Base-by-base conservation (phyloP, 2,329 filamentous ascomycete species). In the Xylariaceae sp. region DNA sequence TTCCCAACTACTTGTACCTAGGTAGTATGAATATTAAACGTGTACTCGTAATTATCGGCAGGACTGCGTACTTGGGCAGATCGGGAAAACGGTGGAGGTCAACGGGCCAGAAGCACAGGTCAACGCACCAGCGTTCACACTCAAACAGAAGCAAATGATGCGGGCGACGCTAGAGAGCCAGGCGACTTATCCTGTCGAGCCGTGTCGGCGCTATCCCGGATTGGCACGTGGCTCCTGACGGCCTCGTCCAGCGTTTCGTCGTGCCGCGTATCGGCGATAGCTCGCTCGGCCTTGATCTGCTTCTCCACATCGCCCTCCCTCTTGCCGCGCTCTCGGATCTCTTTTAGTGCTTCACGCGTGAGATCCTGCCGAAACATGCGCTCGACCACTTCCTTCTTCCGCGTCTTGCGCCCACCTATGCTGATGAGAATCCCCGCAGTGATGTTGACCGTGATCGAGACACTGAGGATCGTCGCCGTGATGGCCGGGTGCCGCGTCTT, bases 301-400 rank as follows among this genome's bases (percentile, higher is more conserved):
- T 68, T 68, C 49, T 66, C 61, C 3, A 51, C 53, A 47, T 71
- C 72, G 51, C 71, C 72, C 53, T 71, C 67, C 60, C 73, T 75
- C 68, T 79, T 78, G 64, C 79, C 79, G 66, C 77, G 74, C 59
- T 80, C 73, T 56, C 79, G 77, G 60, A 78, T 75, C 55, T 81
- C 81, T 35, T 67, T 66, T 9, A 70, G 59, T 7, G 81, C 80
- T 57, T 83, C 76, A 37, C 78, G 71, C 53, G 90, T 95, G 58
- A 95, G 73, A 64, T 90, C 85, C 70, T 94, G 90, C 35, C 89
- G 78, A 67, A 89, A 84, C 74, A 94, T 83, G 50, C 87, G 81
- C 69, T 92, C 87, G 18, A 92, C 78, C 0, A 95, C 89, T 48
- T 95, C 90, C 81, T 92, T 93, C 80, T 95, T 95, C 54, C 90